Evolutionary conservation across 768 basidiomycete species (phyloP).

Genomic region (Boletus tylopilopsis): DNA sequence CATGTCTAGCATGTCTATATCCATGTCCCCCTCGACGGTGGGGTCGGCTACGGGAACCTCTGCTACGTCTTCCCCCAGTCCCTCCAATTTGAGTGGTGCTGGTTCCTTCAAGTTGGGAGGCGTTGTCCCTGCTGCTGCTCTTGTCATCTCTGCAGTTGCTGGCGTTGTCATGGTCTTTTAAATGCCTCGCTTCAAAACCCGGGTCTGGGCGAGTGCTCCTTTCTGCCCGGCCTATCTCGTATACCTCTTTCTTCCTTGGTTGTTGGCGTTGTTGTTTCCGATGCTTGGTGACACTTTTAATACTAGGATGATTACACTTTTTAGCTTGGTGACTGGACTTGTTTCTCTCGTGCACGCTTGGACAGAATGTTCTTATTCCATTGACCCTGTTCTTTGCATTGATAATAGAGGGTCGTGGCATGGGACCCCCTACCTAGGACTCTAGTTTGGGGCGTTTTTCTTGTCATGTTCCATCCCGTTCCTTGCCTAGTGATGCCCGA

Average conservation of each 20-base stretch:
- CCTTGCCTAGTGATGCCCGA: background rate
- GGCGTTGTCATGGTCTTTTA: constrained; percentile 49
- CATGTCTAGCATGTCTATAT: constrained; percentile 2
- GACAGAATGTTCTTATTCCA: constrained; percentile 11
- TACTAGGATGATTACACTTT: constrained; percentile 8
- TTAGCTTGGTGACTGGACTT: constrained; percentile 23
- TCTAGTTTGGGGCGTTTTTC: background rate
- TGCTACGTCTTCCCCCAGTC: constrained; percentile 20
- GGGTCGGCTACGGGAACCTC: background rate
- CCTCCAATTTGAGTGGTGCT: constrained; percentile 21
- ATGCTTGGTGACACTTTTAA: constrained; percentile 16
- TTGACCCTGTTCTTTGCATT: background rate
- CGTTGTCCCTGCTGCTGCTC: constrained; percentile 32
- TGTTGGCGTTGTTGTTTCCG: constrained; percentile 2
- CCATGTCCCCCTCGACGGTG: background rate
- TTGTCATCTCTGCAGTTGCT: constrained; percentile 43
- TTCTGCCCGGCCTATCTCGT: constrained; percentile 3
- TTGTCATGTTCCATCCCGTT: background rate
- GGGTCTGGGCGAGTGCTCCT: background rate
- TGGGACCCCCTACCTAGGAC: background rate
- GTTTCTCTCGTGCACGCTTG: constrained; percentile 14
- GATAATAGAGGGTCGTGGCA: background rate
- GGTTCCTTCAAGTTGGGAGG: constrained; percentile 32
- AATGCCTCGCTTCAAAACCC: constrained; percentile 14
- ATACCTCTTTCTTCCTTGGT: constrained; percentile 15